Evolutionary conservation across 805 yeast genomes (phyloP).

Genomic region (Metschnikowia peoriensis): DNA sequence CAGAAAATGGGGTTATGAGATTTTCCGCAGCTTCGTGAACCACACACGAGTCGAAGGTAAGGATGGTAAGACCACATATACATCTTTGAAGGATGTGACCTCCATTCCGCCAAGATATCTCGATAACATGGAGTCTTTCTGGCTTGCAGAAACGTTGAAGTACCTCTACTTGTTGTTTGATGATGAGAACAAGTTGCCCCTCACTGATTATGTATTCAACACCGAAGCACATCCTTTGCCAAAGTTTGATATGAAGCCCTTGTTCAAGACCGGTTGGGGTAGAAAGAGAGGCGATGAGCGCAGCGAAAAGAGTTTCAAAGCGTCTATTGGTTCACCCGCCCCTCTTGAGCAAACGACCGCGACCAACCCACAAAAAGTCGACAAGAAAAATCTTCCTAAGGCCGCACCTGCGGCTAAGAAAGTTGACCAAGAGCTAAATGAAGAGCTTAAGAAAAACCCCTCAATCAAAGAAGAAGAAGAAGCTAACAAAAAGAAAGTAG

Average conservation of each 20-base stretch:
- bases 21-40: slow-evolving; percentile 66
- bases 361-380: slow-evolving; percentile 15
- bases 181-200: slow-evolving; percentile 58
- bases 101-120: slow-evolving; percentile 46
- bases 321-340: slow-evolving; percentile 14
- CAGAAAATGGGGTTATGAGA: slow-evolving; percentile 87
- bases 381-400: slow-evolving; percentile 34
- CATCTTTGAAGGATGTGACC: slow-evolving; percentile 68
- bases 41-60: slow-evolving; percentile 49
- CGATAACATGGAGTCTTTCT: slow-evolving; percentile 87
- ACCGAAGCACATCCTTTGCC: slow-evolving; percentile 96
- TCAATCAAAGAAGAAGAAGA: slow-evolving; percentile 27
- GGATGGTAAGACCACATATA: slow-evolving; percentile 49
- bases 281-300: slow-evolving; percentile 31
- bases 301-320: slow-evolving; percentile 9
- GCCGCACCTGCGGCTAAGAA: slow-evolving; percentile 44
- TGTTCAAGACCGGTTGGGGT: slow-evolving; percentile 62
- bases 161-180: slow-evolving; percentile 55
- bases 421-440: slow-evolving; percentile 32
- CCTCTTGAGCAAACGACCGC: slow-evolving; percentile 7
- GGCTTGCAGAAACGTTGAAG: slow-evolving; percentile 92
- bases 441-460: slow-evolving; percentile 37
- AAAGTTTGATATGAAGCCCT: slow-evolving; percentile 50
- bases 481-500: slow-evolving; percentile 26
- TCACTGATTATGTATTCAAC: slow-evolving; percentile 73